Conservation (phyloP, 176 grass and related monocot genomes). For the Oryza glaberrima region DNA sequence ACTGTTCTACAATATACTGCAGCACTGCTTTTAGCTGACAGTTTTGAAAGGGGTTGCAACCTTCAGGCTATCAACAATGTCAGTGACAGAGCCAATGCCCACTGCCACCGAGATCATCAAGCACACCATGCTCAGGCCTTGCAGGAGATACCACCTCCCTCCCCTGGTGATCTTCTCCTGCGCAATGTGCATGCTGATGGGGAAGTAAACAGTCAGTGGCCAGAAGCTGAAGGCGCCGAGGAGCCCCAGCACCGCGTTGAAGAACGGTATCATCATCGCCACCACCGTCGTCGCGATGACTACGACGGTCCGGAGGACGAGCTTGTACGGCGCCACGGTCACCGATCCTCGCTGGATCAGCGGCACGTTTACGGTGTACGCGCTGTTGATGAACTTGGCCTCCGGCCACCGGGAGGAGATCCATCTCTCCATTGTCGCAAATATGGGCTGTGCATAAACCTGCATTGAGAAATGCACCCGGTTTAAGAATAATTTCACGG, state of each 20-base stretch:
- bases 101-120: conserved; percentile 65
- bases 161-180: conserved; percentile 57
- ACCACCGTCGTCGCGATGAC: conserved; percentile 64
- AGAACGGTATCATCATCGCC: conserved; percentile 83
- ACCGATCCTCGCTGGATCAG: conserved; percentile 41
- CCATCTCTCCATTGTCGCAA: conserved; percentile 56
- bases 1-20: conserved; percentile 34
- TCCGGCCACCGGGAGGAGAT: conserved; percentile 58
- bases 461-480: conserved; percentile 4
- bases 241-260: conserved; percentile 79
- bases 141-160: conserved; percentile 60
- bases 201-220: conserved; percentile 86
- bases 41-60: conserved; percentile 57
- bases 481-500: background rate
- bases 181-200: conserved; percentile 81
- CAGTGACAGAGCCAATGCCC: conserved; percentile 71
- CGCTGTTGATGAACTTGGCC: conserved; percentile 69
- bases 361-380: conserved; percentile 56
- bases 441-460: conserved; percentile 80
- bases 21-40: conserved; percentile 41
- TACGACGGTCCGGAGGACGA: conserved; percentile 54
- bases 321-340: conserved; percentile 56
- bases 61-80: conserved; percentile 66
- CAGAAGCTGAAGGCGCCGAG: conserved; percentile 87
- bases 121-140: conserved; percentile 59